These are phyloP conservation scores for Mucor indicus DNA, from an alignment of 371 early-diverging fungal species.

Conservation along the genomic window DNA sequence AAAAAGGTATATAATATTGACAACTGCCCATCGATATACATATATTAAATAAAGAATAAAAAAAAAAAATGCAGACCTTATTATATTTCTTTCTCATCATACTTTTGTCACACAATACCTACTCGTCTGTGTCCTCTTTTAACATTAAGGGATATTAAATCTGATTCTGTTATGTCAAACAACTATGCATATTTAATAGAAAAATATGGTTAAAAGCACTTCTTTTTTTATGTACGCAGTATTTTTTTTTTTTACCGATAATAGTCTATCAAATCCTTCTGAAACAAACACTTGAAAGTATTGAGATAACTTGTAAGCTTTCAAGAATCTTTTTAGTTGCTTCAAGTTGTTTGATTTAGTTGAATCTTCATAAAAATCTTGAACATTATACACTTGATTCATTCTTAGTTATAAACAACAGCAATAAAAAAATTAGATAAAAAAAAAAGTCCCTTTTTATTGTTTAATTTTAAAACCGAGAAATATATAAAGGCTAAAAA, in stretches of 20 bases:
- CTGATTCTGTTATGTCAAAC: slow-evolving; percentile 45
- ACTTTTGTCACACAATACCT: slow-evolving; percentile 15
- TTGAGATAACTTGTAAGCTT: slow-evolving; percentile 19
- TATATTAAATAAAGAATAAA: too few relatives aligned
- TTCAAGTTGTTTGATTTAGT: slow-evolving; percentile 17
- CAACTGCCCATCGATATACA: too few relatives aligned
- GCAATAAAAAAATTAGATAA: too few relatives aligned
- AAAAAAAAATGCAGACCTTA: not conserved
- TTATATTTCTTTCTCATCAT: too few relatives aligned
- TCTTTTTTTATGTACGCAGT: not conserved
- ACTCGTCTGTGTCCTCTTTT: slow-evolving; percentile 55
- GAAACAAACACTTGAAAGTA: slow-evolving; percentile 26
- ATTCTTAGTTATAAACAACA: too few relatives aligned
- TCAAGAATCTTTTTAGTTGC: slow-evolving; percentile 24
- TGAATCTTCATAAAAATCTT: too few relatives aligned
- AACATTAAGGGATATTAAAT: slow-evolving; percentile 40
- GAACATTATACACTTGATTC: too few relatives aligned
- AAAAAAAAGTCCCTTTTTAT: too few relatives aligned
- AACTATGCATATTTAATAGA: slow-evolving; percentile 17
- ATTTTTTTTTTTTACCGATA: slow-evolving; percentile 12
- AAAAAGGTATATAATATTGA: too few relatives aligned
- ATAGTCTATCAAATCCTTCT: slow-evolving; percentile 38
- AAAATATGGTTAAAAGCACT: not conserved
- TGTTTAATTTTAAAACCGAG: not conserved
- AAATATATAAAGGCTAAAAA: not conserved